Percentiles rank a stretch among this genome's conserved stretches.
Conservation (phyloP, 305 asterid genomes). For the Fraxinus latifolia region DNA sequence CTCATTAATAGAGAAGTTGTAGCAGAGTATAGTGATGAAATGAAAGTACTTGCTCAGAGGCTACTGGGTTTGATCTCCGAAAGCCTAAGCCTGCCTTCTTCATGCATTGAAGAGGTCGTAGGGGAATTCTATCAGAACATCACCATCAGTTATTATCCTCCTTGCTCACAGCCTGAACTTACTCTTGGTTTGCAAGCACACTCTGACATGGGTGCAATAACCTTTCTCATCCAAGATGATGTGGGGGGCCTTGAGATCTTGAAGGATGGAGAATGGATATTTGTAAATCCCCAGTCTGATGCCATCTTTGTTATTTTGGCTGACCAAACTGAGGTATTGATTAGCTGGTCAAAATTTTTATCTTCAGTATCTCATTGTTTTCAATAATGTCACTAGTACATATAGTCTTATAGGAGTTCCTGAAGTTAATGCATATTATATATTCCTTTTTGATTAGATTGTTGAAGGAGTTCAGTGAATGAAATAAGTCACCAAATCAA, state of each 20-base stretch:
- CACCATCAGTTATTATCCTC: constrained; percentile 82
- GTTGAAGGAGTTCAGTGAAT: not conserved
- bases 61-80: constrained; percentile 62
- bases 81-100: constrained; percentile 58
- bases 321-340: constrained; percentile 86
- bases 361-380: not conserved
- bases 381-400: not conserved
- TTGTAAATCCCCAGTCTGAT: constrained; percentile 51
- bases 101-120: constrained; percentile 53
- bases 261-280: constrained; percentile 76
- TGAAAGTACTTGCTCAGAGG: constrained; percentile 59
- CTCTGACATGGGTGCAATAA: constrained; percentile 77
- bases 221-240: constrained; percentile 88
- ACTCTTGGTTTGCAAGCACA: constrained; percentile 94
- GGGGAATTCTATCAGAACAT: constrained; percentile 87
- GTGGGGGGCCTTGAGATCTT: constrained; percentile 87
- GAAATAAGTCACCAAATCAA: not conserved
- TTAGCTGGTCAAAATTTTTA: not conserved
- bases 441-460: not conserved
- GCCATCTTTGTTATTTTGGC: constrained; percentile 77
- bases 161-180: constrained; percentile 94
- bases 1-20: constrained; percentile 49
- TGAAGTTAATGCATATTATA: not conserved
- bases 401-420: not conserved
- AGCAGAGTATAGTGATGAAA: constrained; percentile 62